Percentiles rank a stretch among this genome's conserved stretches.
These are phyloP conservation scores for Kluyveromyces marxianus DNA, from an alignment of 1,139 yeast species.

Conservation along the genomic window DNA sequence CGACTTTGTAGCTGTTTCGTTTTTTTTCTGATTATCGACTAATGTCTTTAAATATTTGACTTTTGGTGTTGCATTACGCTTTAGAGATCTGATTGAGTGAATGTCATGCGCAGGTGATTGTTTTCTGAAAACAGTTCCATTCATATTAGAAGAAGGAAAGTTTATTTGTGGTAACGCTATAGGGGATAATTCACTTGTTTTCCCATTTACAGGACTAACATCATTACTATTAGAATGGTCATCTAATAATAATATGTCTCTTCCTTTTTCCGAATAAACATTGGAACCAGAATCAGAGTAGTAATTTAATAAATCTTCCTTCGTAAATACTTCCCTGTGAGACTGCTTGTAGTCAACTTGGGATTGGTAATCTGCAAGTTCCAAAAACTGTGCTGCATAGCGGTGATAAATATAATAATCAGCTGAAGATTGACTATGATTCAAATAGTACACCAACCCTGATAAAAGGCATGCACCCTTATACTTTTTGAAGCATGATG, in stretches of 20 bases:
- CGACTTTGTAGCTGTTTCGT: conserved; percentile 7
- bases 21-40: conserved; percentile 10
- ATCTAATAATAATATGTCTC: conserved; percentile 18
- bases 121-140: neutral
- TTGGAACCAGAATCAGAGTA: conserved; percentile 26
- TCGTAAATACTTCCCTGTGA: conserved; percentile 17
- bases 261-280: conserved; percentile 24
- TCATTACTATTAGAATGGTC: conserved; percentile 14
- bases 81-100: conserved; percentile 21
- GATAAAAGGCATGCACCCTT: conserved; percentile 24
- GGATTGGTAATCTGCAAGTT: conserved; percentile 21
- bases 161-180: neutral
- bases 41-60: conserved; percentile 26
- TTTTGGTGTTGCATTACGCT: conserved; percentile 19
- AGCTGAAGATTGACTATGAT: conserved; percentile 11
- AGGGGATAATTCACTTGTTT: conserved; percentile 7
- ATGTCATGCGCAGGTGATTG: conserved; percentile 12
- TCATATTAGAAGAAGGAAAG: neutral
- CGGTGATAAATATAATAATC: conserved; percentile 26
- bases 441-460: conserved; percentile 26
- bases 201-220: conserved; percentile 18
- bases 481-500: conserved; percentile 21
- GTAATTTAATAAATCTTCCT: conserved; percentile 25
- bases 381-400: conserved; percentile 25
- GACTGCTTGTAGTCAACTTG: conserved; percentile 19